Percentiles rank a stretch among this genome's conserved stretches.
These are phyloP conservation scores for Rhododendron simsii DNA, from an alignment of 148 eudicot genomes.

Conservation along the genomic window DNA sequence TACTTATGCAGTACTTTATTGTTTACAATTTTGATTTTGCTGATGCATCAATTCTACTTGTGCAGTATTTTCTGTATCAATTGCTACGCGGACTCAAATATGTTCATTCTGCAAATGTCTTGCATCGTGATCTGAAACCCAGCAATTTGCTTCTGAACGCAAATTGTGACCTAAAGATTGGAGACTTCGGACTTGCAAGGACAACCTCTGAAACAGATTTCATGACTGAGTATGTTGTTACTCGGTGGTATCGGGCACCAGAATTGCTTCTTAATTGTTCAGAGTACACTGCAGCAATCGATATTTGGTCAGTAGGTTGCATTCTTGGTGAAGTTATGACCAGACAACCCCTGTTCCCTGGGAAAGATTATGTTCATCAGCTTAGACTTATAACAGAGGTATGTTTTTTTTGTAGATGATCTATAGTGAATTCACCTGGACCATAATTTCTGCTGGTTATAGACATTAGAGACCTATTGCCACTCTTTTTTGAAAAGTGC, in stretches of 20 bases:
- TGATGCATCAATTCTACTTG: background rate
- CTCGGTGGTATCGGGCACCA: constrained; percentile 91
- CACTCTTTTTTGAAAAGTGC: background rate
- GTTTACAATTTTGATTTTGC: background rate
- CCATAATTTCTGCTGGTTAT: background rate
- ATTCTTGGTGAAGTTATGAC: constrained; percentile 78
- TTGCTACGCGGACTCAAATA: constrained; percentile 78
- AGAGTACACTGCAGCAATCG: constrained; percentile 80
- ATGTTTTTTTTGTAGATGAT: constrained; percentile 11
- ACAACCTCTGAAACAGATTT: constrained; percentile 85
- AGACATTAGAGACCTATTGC: background rate
- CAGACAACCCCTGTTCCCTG: constrained; percentile 75
- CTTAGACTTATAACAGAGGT: constrained; percentile 83
- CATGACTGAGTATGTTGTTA: constrained; percentile 89
- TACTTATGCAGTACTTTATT: background rate
- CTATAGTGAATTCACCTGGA: background rate
- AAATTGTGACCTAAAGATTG: constrained; percentile 87
- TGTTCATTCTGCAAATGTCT: constrained; percentile 78
- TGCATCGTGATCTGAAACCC: constrained; percentile 87
- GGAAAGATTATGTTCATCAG: constrained; percentile 81
- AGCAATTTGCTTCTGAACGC: constrained; percentile 80
- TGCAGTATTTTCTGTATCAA: constrained; percentile 86
- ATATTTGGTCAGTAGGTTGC: constrained; percentile 96
- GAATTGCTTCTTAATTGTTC: constrained; percentile 80
- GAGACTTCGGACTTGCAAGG: constrained; percentile 84